A percentile compares a stretch with the other conserved stretches of the same genome.
Evolutionary conservation across 163 green algal genomes (phyloP).

Genomic region (Scenedesmus sp.): DNA sequence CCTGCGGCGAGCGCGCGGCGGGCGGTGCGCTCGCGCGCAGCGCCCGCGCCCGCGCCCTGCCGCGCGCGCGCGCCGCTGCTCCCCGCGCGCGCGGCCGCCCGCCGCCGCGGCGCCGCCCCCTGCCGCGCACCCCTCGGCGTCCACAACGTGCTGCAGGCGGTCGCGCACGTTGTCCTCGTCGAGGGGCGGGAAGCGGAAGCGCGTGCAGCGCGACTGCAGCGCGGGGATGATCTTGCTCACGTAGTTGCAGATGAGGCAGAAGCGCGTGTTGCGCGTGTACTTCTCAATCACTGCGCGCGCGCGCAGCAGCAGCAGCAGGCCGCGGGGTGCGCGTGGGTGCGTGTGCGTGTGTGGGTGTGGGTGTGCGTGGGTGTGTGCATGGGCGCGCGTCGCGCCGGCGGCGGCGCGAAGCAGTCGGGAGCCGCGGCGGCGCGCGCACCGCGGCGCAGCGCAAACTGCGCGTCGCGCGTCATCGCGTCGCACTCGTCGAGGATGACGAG

Average conservation of each 20-base stretch:
- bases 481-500: constrained; percentile 99
- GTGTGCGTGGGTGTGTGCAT: too few species aligned
- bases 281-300: constrained; percentile 96
- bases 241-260: constrained; percentile 99
- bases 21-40: too few species aligned
- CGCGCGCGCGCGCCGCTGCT: not conserved
- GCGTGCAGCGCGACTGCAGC: constrained; percentile 97
- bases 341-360: too few species aligned
- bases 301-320: not conserved
- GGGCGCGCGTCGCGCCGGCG: too few species aligned
- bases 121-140: constrained; percentile 50
- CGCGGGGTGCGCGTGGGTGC: not conserved
- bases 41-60: too few species aligned
- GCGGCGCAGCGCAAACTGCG: constrained; percentile 95
- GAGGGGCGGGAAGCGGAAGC: constrained; percentile 96
- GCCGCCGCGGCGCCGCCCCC: too few species aligned
- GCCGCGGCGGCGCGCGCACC: too few species aligned
- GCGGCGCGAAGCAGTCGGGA: not conserved
- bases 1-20: constrained; percentile 46
- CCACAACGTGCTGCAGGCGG: constrained; percentile 73
- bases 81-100: too few species aligned
- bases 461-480: constrained; percentile 99
- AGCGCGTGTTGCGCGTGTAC: constrained; percentile 96
- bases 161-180: constrained; percentile 70
- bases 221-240: constrained; percentile 99